These are phyloP conservation scores for Fusarium neocosmosporiellum DNA, from an alignment of 2,329 filamentous ascomycete species.

Conservation along the genomic window DNA sequence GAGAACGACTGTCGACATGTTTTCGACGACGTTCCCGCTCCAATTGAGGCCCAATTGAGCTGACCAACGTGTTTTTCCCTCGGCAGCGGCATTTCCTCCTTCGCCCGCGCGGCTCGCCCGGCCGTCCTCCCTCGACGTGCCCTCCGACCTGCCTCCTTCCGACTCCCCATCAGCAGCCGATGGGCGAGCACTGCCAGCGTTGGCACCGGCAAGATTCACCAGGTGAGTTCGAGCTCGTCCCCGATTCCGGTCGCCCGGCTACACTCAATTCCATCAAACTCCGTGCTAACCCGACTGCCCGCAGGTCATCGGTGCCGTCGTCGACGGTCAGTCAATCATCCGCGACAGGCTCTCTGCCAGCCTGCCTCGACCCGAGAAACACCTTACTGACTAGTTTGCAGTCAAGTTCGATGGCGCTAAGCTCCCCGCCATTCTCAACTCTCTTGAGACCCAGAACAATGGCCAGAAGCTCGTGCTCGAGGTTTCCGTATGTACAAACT, in stretches of 20 bases:
- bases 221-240: slow-evolving; percentile 59
- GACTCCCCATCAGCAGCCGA: slow-evolving; percentile 66
- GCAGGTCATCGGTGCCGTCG: slow-evolving; percentile 98
- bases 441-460: slow-evolving; percentile 90
- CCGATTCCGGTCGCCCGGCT: slow-evolving; percentile 40
- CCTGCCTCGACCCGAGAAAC: slow-evolving; percentile 1
- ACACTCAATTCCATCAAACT: slow-evolving; percentile 21
- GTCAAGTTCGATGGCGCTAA: slow-evolving; percentile 97
- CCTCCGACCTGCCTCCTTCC: slow-evolving; percentile 66
- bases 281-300: slow-evolving; percentile 46
- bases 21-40: slow-evolving; percentile 32
- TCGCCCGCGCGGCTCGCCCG: slow-evolving; percentile 72
- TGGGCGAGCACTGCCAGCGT: slow-evolving; percentile 69
- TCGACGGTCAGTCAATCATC: slow-evolving; percentile 81
- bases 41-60: slow-evolving; percentile 65
- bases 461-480: slow-evolving; percentile 95
- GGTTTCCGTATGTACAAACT: slow-evolving; percentile 79
- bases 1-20: slow-evolving; percentile 44
- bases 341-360: slow-evolving; percentile 20
- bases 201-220: slow-evolving; percentile 75
- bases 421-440: slow-evolving; percentile 97
- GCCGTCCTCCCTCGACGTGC: slow-evolving; percentile 67
- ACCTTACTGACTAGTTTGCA: slow-evolving; percentile 56
- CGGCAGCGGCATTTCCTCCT: slow-evolving; percentile 73
- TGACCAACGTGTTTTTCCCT: slow-evolving; percentile 46